Evolutionary conservation across 2,329 filamentous ascomycete species (phyloP).

Genomic region (Didymella lethalis): DNA sequence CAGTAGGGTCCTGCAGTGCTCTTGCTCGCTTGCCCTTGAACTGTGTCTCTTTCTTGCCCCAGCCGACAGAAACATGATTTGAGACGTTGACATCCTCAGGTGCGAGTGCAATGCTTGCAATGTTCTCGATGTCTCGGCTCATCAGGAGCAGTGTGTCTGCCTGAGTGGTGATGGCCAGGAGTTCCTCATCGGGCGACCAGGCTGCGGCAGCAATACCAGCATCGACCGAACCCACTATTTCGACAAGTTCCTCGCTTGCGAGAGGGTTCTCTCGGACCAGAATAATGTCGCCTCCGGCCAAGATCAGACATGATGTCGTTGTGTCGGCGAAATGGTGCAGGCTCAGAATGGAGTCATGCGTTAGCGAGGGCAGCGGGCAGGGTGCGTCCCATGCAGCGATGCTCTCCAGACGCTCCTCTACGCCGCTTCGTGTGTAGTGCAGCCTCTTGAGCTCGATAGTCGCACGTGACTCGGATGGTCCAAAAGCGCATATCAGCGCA

Average conservation of each 20-base stretch:
- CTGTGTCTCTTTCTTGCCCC: conserved; percentile 98
- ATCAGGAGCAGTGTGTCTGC: conserved; percentile 85
- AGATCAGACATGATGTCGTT: conserved; percentile 77
- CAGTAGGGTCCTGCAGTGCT: conserved; percentile 89
- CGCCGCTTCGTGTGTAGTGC: conserved; percentile 53
- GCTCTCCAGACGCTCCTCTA: conserved; percentile 49
- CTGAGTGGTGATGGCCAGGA: conserved; percentile 83
- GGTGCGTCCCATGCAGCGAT: conserved; percentile 91
- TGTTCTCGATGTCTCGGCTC: conserved; percentile 87
- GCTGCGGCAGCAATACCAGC: conserved; percentile 86
- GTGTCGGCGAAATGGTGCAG: conserved; percentile 88
- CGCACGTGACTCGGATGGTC: conserved; percentile 74
- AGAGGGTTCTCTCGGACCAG: conserved; percentile 77
- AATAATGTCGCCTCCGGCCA: conserved; percentile 91
- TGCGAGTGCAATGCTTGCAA: conserved; percentile 76
- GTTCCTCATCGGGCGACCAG: conserved; percentile 96
- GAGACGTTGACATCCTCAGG: conserved; percentile 83
- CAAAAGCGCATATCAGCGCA: conserved; percentile 82
- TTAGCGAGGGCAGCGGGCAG: conserved; percentile 77
- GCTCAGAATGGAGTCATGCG: conserved; percentile 76
- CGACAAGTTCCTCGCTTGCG: conserved; percentile 78
- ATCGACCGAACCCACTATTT: conserved; percentile 94
- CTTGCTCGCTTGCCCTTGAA: conserved; percentile 91
- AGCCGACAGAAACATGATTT: conserved; percentile 94
- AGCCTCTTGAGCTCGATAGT: conserved; percentile 75